Conservation (phyloP, 2,329 filamentous ascomycete species). For the Talaromyces atroroseus region DNA sequence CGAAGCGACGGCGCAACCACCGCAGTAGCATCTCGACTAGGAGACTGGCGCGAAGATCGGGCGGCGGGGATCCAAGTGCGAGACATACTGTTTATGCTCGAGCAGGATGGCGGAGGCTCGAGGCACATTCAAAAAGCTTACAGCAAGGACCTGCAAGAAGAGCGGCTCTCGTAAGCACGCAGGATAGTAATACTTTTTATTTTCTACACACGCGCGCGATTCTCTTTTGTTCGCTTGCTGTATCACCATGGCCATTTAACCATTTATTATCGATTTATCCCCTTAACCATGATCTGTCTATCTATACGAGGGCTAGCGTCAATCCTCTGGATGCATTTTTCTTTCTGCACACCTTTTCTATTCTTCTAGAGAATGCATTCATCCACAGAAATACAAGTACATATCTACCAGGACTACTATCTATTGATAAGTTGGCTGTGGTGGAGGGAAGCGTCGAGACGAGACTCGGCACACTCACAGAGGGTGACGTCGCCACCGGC, state of each 20-base stretch:
- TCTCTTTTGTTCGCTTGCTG: not conserved
- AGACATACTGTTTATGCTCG: conserved; percentile 74
- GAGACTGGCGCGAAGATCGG: conserved; percentile 72
- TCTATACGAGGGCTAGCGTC: not conserved
- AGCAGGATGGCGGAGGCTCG: conserved; percentile 60
- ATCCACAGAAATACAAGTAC: too few species aligned
- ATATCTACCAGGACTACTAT: too few species aligned
- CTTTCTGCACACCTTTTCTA: not conserved
- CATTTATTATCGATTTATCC: not conserved
- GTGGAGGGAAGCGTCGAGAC: too few species aligned
- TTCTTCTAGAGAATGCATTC: too few species aligned
- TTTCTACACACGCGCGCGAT: not conserved
- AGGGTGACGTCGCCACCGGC: conserved; percentile 6
- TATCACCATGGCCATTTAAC: not conserved
- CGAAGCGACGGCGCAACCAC: conserved; percentile 29
- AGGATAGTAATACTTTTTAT: not conserved
- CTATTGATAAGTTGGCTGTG: too few species aligned
- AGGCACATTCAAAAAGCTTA: conserved; percentile 42
- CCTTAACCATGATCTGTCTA: too few species aligned
- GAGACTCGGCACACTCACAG: not conserved
- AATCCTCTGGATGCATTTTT: not conserved
- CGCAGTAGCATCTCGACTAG: conserved; percentile 54
- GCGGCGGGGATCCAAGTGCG: conserved; percentile 76
- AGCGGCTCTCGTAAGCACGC: conserved; percentile 23
- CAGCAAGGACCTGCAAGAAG: conserved; percentile 38